These are phyloP conservation scores for Globisporangium abappressorium DNA, from an alignment of 352 stramenopile species.

Conservation along the genomic window DNA sequence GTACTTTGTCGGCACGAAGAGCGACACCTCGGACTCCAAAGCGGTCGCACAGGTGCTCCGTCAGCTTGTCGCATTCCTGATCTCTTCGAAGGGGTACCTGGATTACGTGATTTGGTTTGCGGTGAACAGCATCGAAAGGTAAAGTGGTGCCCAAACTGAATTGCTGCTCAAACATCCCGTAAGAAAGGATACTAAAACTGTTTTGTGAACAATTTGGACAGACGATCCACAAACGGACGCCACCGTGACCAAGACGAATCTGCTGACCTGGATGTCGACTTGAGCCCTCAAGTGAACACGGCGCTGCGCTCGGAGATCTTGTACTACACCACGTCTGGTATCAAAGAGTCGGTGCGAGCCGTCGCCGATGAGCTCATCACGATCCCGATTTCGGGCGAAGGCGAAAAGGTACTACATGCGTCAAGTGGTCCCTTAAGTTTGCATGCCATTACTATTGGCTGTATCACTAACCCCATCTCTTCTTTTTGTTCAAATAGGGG, in stretches of 20 bases:
- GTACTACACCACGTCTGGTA: constrained; percentile 89
- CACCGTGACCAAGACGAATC: constrained; percentile 50
- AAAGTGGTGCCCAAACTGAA: background rate
- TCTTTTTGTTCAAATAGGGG: constrained; percentile 18
- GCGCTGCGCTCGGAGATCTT: constrained; percentile 86
- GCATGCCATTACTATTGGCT: background rate
- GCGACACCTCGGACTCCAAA: constrained; percentile 47
- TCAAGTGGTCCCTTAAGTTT: background rate
- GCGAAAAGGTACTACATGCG: constrained; percentile 41
- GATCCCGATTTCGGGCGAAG: constrained; percentile 79
- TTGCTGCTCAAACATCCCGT: background rate
- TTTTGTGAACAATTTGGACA: constrained; percentile 6
- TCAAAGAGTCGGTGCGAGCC: constrained; percentile 81
- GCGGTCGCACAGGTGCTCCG: constrained; percentile 72
- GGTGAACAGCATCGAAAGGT: constrained; percentile 86
- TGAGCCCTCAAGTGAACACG: constrained; percentile 88
- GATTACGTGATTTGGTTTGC: constrained; percentile 91
- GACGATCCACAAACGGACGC: constrained; percentile 30
- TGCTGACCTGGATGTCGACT: constrained; percentile 78
- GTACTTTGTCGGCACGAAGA: constrained; percentile 84
- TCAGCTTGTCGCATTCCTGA: constrained; percentile 81
- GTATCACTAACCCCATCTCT: background rate
- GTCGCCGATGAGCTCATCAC: constrained; percentile 71
- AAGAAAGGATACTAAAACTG: background rate
- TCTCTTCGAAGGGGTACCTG: constrained; percentile 80